Base-by-base conservation (phyloP, 2,329 filamentous ascomycete genomes). In the Rhytidhysteron rufulum region DNA sequence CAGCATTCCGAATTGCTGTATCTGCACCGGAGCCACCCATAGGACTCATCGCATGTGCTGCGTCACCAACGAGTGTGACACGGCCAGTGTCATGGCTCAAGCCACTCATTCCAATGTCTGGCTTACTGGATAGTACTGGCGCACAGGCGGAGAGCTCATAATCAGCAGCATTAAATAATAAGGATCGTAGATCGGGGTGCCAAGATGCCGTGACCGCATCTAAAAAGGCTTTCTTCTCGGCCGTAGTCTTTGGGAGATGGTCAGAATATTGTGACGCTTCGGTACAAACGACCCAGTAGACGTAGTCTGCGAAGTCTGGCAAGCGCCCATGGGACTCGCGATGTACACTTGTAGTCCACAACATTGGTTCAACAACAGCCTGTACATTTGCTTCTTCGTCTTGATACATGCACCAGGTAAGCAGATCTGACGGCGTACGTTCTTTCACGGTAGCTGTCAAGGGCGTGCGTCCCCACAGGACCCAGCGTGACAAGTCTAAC, bases 381-480 rank as follows among this genome's bases (percentile, higher is more conserved):
- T 50, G 49, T 15, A 55, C 33, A 4, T 47, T 48, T 9, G 33
- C 48, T 21, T 51, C 38, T 10, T 46, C 49, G 17, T 24, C 40
- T 31, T 47, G 47, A 2, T 38, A 44, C 41, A 49, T 37, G n/a
- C n/a, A n/a, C n/a, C n/a, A n/a, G n/a, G n/a, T n/a, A n/a, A n/a
- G n/a, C n/a, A n/a, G n/a, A n/a, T n/a, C n/a, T n/a, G n/a, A n/a
- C 8, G 46, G 46, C 16, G 48, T 43, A 27, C 38, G 45, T 24
- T 53, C 45, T 10, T 42, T 32, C 5, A 54, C 43, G n/a, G 58
- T 19, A 3, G 56, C 46, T 2, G 52, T 63, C 18, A 68, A 27
- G 3, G 54, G 51, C 1, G 67, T 69, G 44, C 68, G 70, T 16
- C 68, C 68, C 37, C 66, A 72, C 9, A 72, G 55, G 19, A 61